Evolutionary conservation across 495 filamentous ascomycete genomes (phyloP).

Genomic region (Tricharina praecox): DNA sequence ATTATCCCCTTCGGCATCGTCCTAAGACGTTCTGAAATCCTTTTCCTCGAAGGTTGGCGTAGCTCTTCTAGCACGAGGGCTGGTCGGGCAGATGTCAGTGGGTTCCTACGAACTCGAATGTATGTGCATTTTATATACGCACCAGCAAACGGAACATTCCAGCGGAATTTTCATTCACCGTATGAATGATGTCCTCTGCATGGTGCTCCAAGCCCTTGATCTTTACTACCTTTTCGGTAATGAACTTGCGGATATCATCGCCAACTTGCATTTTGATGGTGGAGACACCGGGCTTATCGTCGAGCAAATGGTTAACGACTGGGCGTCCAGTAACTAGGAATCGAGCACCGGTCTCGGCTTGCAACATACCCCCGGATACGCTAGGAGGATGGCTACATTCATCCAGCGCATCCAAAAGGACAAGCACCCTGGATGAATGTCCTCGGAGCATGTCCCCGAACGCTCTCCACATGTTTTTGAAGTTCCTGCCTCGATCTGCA

Average conservation of each 20-base stretch:
- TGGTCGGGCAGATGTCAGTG: neutral
- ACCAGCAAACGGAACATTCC: slow-evolving; percentile 13
- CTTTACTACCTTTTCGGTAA: neutral
- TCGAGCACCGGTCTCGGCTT: neutral
- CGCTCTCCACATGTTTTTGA: neutral
- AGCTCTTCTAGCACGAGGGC: neutral
- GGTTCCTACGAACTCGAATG: no score
- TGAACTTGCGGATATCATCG: neutral
- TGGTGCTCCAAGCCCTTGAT: neutral
- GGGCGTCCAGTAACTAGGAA: slow-evolving; percentile 3
- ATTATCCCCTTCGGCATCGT: slow-evolving; percentile 6
- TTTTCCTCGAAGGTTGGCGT: slow-evolving; percentile 3
- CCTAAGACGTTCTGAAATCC: neutral
- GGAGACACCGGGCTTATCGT: neutral
- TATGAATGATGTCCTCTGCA: neutral
- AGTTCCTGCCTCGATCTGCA: neutral
- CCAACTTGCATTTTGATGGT: neutral
- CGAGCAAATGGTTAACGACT: neutral
- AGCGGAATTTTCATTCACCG: neutral
- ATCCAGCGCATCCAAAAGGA: slow-evolving; percentile 5
- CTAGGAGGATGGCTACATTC: neutral
- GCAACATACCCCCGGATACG: neutral
- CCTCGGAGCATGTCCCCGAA: slow-evolving; percentile 1
- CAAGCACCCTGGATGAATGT: neutral
- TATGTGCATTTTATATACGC: neutral